Percentiles rank a stretch among this genome's conserved stretches.
These are phyloP conservation scores for Didymella glomerata DNA, from an alignment of 2,329 filamentous ascomycete genomes.

Conservation along the genomic window DNA sequence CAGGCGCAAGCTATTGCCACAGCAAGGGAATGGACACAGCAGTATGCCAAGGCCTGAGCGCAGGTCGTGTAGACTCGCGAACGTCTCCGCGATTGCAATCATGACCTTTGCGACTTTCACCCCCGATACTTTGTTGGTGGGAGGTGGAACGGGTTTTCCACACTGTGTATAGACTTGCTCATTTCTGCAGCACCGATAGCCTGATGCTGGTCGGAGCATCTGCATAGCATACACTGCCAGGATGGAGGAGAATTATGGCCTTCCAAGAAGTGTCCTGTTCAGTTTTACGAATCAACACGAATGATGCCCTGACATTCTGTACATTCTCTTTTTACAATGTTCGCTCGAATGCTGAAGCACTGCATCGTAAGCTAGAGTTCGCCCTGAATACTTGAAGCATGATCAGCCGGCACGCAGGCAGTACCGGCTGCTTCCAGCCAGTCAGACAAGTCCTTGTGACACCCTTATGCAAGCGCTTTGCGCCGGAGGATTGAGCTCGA, in stretches of 20 bases:
- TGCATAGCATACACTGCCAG: slow-evolving; percentile 30
- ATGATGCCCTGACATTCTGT: slow-evolving; percentile 10
- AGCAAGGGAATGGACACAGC: slow-evolving; percentile 88
- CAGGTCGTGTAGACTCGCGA: background rate
- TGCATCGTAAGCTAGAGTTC: background rate
- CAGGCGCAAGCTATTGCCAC: slow-evolving; percentile 91
- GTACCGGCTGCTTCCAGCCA: slow-evolving; percentile 25
- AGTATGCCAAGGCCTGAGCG: slow-evolving; percentile 67
- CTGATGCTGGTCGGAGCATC: slow-evolving; percentile 33
- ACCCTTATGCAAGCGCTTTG: slow-evolving; percentile 29
- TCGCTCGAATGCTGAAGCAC: background rate
- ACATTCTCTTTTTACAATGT: background rate
- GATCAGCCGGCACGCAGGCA: background rate
- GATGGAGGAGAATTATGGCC: slow-evolving; percentile 16
- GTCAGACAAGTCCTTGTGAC: slow-evolving; percentile 35
- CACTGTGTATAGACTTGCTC: slow-evolving; percentile 25
- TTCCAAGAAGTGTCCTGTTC: slow-evolving; percentile 16
- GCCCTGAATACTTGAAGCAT: background rate
- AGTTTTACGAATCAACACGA: slow-evolving; percentile 32
- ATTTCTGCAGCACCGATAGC: slow-evolving; percentile 24
- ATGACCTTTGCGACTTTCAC: background rate
- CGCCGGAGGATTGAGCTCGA: slow-evolving; percentile 8
- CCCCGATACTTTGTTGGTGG: background rate
- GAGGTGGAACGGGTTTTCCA: slow-evolving; percentile 6
- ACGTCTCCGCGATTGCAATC: background rate